These are phyloP conservation scores for Claviceps sorghi DNA, from an alignment of 2,329 filamentous ascomycete genomes.

Conservation along the genomic window DNA sequence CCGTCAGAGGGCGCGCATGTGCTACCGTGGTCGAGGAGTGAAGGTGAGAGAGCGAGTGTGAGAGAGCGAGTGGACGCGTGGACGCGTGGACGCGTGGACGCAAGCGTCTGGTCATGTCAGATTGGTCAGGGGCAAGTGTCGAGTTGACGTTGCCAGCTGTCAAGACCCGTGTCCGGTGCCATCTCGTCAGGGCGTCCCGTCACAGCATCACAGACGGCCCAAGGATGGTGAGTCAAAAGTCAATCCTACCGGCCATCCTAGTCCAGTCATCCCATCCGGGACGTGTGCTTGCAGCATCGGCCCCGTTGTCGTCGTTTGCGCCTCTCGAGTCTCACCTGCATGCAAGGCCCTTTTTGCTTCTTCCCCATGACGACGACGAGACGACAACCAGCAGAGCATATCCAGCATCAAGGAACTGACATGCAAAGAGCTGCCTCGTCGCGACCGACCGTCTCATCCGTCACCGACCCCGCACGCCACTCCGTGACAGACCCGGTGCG, in stretches of 20 bases:
- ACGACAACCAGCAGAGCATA: neutral
- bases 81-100: too few species aligned
- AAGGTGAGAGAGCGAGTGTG: neutral
- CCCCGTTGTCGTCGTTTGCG: neutral
- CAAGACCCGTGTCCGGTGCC: too few species aligned
- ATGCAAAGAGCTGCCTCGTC: neutral
- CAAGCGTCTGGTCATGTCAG: neutral
- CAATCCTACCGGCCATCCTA: neutral
- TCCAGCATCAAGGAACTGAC: neutral
- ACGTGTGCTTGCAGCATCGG: too few species aligned
- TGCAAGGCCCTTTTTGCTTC: neutral
- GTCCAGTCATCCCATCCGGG: too few species aligned
- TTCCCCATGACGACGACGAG: neutral
- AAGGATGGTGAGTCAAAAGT: neutral
- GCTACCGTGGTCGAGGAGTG: neutral
- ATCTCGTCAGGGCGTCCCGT: neutral
- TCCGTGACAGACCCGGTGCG: too few species aligned
- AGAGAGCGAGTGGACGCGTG: too few species aligned
- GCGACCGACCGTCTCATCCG: neutral
- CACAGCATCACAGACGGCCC: neutral
- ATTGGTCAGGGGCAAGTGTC: neutral
- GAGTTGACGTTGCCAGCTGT: neutral
- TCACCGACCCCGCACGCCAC: too few species aligned
- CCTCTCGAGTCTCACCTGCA: neutral
- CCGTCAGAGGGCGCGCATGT: neutral